Evolutionary conservation across 2,329 filamentous ascomycete genomes (phyloP).

Genomic region (Xylaria sp.): DNA sequence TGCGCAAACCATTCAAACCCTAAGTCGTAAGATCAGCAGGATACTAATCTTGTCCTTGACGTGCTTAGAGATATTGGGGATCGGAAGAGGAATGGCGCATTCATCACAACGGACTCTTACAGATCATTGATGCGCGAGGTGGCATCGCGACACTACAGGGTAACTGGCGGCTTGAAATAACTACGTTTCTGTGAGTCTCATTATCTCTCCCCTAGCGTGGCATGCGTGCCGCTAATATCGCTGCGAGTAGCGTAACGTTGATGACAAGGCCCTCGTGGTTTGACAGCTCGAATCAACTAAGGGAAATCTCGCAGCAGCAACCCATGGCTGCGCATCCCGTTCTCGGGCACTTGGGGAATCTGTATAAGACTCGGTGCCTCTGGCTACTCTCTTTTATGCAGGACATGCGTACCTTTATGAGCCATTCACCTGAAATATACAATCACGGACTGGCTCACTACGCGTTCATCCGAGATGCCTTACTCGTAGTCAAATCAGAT

Average conservation of each 20-base stretch:
- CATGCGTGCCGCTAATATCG: neutral
- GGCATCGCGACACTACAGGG: conserved; percentile 46
- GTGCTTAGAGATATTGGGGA: conserved; percentile 49
- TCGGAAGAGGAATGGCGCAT: conserved; percentile 50
- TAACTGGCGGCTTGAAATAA: conserved; percentile 47
- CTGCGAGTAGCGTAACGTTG: conserved; percentile 18
- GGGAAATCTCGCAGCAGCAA: conserved; percentile 34
- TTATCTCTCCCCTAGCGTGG: neutral
- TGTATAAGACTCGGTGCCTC: conserved; percentile 33
- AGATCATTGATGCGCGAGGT: conserved; percentile 51
- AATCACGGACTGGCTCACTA: conserved; percentile 28
- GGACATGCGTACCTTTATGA: conserved; percentile 33
- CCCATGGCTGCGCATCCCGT: conserved; percentile 23
- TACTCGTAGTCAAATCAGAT: conserved; percentile 29
- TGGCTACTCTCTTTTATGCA: conserved; percentile 35
- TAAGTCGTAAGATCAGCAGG: neutral
- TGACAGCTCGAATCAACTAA: conserved; percentile 34
- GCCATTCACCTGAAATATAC: conserved; percentile 27
- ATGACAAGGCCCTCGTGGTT: conserved; percentile 35
- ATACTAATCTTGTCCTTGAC: neutral
- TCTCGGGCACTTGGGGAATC: conserved; percentile 23
- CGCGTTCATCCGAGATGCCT: conserved; percentile 25
- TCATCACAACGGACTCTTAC: conserved; percentile 49
- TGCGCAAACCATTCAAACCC: neutral
- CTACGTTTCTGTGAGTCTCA: conserved; percentile 46